Evolutionary conservation across 352 stramenopile genomes (phyloP).

Genomic region (Bremia lactucae): DNA sequence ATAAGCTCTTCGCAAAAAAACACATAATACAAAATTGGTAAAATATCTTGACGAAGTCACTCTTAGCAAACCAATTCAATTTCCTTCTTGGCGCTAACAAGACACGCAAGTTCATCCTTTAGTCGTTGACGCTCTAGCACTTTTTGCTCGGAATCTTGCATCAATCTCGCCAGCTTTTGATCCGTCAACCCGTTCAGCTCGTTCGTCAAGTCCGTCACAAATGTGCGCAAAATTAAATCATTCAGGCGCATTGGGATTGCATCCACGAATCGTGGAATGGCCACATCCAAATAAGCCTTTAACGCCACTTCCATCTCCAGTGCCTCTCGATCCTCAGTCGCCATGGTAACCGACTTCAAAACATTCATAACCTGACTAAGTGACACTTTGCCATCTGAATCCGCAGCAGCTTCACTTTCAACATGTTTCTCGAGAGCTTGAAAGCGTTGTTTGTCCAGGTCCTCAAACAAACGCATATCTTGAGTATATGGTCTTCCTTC

Average conservation of each 20-base stretch:
- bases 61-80: slow-evolving; percentile 23
- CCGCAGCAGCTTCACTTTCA: background rate
- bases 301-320: slow-evolving; percentile 26
- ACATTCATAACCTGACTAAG: slow-evolving; percentile 12
- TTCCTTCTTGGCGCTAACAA: slow-evolving; percentile 24
- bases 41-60: no score
- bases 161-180: slow-evolving; percentile 21
- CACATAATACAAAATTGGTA: no score
- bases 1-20: no score
- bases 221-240: slow-evolving; percentile 19
- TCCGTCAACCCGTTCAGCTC: slow-evolving; percentile 26
- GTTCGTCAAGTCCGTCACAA: slow-evolving; percentile 18
- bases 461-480: slow-evolving; percentile 19
- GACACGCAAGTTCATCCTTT: slow-evolving; percentile 13
- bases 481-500: slow-evolving; percentile 34
- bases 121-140: slow-evolving; percentile 16
- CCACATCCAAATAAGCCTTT: slow-evolving; percentile 26
- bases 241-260: slow-evolving; percentile 28
- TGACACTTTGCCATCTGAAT: slow-evolving; percentile 1
- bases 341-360: slow-evolving; percentile 1
- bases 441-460: slow-evolving; percentile 13
- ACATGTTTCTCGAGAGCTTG: slow-evolving; percentile 11
- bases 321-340: slow-evolving; percentile 20
- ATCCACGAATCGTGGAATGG: slow-evolving; percentile 23
- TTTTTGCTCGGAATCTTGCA: slow-evolving; percentile 26